These are phyloP conservation scores for Vitis hybrid DNA, from an alignment of 177 flowering plant species.

Conservation along the genomic window DNA sequence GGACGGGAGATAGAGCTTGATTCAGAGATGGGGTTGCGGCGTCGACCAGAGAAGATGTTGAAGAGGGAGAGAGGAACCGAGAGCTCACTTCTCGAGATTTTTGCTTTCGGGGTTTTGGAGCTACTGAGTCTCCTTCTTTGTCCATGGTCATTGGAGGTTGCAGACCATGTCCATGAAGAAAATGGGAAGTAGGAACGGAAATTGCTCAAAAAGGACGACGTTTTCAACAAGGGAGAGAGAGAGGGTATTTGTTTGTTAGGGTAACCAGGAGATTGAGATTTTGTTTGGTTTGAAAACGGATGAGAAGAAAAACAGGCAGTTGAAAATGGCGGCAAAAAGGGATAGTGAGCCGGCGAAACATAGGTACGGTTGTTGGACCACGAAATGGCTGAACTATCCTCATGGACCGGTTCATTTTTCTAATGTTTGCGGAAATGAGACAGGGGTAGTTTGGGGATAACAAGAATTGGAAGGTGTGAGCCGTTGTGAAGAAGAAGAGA, in stretches of 20 bases:
- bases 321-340: slow-evolving; percentile 25
- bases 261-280: neutral
- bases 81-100: slow-evolving; percentile 66
- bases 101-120: slow-evolving; percentile 23
- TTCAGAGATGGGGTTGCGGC: slow-evolving; percentile 31
- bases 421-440: neutral
- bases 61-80: slow-evolving; percentile 46
- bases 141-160: slow-evolving; percentile 16
- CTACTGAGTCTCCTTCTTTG: slow-evolving; percentile 12
- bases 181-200: neutral
- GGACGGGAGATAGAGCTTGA: slow-evolving; percentile 30
- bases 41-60: slow-evolving; percentile 12
- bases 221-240: no score
- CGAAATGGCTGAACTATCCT: neutral
- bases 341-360: slow-evolving; percentile 10
- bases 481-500: neutral
- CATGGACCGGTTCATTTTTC: neutral
- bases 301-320: slow-evolving; percentile 19
- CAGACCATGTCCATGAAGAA: neutral
- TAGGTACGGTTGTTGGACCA: neutral
- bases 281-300: slow-evolving; percentile 14
- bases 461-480: neutral
- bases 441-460: neutral
- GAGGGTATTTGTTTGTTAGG: neutral
- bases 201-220: neutral